These are phyloP conservation scores for Phytophthora multivora DNA, from an alignment of 352 stramenopile genomes.

Conservation along the genomic window DNA sequence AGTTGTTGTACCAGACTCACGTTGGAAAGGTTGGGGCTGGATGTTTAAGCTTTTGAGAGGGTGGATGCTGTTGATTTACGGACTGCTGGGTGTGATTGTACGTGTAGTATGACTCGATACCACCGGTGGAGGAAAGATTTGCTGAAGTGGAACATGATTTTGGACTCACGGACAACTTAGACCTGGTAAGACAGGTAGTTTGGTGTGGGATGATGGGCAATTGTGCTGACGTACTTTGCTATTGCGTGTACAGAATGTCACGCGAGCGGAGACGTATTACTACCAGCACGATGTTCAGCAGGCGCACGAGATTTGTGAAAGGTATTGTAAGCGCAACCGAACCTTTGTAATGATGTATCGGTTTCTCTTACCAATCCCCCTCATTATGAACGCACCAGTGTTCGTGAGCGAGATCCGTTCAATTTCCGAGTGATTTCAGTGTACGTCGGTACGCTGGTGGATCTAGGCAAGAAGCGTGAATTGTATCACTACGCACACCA, in stretches of 20 bases:
- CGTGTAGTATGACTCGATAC: constrained; percentile 61
- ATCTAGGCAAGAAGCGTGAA: constrained; percentile 92
- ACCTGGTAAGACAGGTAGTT: constrained; percentile 55
- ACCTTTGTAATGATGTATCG: too few relatives aligned
- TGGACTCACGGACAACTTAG: constrained; percentile 61
- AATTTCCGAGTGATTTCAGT: constrained; percentile 84
- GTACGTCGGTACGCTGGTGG: constrained; percentile 91
- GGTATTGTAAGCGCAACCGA: constrained; percentile 33
- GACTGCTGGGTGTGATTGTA: constrained; percentile 1
- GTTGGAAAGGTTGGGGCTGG: constrained; percentile 55
- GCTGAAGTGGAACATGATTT: constrained; percentile 57
- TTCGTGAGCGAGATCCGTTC: constrained; percentile 78
- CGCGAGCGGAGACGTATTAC: constrained; percentile 81
- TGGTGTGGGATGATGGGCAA: background rate
- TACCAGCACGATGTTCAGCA: constrained; percentile 87
- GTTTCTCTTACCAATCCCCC: too few relatives aligned
- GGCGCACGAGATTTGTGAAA: constrained; percentile 79
- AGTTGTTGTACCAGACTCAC: constrained; percentile 68
- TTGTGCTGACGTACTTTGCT: constrained; percentile 14
- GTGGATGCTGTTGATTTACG: background rate
- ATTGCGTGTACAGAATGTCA: constrained; percentile 53
- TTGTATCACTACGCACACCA: constrained; percentile 97
- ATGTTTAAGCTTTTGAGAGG: background rate
- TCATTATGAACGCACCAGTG: constrained; percentile 30
- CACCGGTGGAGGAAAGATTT: constrained; percentile 70